Base-by-base conservation (phyloP, 352 stramenopile species). In the Phytophthora capsici region DNA sequence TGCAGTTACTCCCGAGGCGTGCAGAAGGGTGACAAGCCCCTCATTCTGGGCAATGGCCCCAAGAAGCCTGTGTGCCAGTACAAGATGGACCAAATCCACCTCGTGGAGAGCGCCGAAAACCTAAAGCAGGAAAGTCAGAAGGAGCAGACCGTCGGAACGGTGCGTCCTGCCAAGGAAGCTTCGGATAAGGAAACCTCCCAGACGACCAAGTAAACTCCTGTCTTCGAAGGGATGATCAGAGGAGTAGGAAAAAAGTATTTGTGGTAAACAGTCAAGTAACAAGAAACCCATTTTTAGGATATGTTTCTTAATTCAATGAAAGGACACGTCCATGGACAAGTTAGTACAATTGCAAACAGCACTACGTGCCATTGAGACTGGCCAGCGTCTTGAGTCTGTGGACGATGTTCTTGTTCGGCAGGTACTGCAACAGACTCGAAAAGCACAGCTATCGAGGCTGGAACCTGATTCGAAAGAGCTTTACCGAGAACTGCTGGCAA, bases 311-410 rank as follows among this genome's bases (percentile, higher is more conserved):
- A 25, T 47, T 6, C 43, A n/a, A n/a, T 63, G 59, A 68, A 62
- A 43, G 17, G 48, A 44, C 49, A 37, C 36, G 25, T 48, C 28
- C 47, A 73, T 73, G 65, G 58, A 73, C 28, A 69, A 71, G 37
- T 52, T 86, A 9, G 51, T 54, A n/a, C 73, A 78, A 41, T 62
- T 90, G 36, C 79, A 89, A 60, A 52, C 47, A 34, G 66, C 73
- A 44, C 69, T 90, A 54, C 79, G 75, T 10, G 74, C 69, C 7
- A 90, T 89, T n/a, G 82, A 90, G 48, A 75, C 57, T 4, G 82
- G 82, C 17, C 54, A 77, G 13, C 70, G 73, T 0, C 69, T 90
- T 28, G 78, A 84, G 52, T 57, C 49, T 1, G 67, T 90, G 25
- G 78, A 90, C 44, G 45, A 54, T 6, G 60, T 90, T n/a, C 61